These are phyloP conservation scores for Talaromyces sp. DNA, from an alignment of 2,329 filamentous ascomycete species.

Conservation along the genomic window DNA sequence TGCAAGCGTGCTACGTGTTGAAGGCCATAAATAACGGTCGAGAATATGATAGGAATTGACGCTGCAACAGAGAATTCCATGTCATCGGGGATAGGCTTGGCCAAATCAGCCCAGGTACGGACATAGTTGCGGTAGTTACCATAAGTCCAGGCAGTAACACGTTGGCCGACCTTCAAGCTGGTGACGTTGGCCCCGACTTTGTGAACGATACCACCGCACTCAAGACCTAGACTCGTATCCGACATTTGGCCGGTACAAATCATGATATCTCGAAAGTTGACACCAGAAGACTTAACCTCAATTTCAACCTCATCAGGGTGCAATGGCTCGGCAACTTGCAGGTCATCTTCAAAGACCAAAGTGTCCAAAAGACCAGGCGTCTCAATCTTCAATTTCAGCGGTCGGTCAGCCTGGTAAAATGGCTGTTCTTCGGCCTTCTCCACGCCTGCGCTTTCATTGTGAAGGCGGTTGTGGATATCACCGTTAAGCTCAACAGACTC, in stretches of 20 bases:
- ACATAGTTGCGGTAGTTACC: constrained; percentile 21
- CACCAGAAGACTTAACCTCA: constrained; percentile 24
- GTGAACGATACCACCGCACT: constrained; percentile 27
- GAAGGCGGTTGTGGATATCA: background rate
- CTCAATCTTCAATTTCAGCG: background rate
- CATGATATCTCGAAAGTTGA: constrained; percentile 45
- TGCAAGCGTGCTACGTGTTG: constrained; percentile 12
- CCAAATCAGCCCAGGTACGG: constrained; percentile 5
- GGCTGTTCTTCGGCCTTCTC: background rate
- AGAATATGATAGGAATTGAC: constrained; percentile 36
- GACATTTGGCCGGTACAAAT: constrained; percentile 23
- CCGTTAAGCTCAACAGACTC: background rate
- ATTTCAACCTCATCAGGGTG: constrained; percentile 29
- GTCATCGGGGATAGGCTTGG: background rate
- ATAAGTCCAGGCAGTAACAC: constrained; percentile 23
- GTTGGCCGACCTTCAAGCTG: constrained; percentile 22
- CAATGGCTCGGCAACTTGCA: constrained; percentile 4
- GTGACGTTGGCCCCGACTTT: constrained; percentile 19
- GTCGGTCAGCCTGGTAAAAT: constrained; percentile 1
- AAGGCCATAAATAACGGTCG: constrained; percentile 14
- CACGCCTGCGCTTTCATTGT: background rate
- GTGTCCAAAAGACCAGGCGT: constrained; percentile 2
- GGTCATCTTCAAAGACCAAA: constrained; percentile 17
- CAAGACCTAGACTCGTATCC: constrained; percentile 23
- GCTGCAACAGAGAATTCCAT: constrained; percentile 17